Evolutionary conservation across 2,329 filamentous ascomycete genomes (phyloP), one percentile per base, ranked within the genome.

Genomic region (Arthrinium phaeospermum): DNA sequence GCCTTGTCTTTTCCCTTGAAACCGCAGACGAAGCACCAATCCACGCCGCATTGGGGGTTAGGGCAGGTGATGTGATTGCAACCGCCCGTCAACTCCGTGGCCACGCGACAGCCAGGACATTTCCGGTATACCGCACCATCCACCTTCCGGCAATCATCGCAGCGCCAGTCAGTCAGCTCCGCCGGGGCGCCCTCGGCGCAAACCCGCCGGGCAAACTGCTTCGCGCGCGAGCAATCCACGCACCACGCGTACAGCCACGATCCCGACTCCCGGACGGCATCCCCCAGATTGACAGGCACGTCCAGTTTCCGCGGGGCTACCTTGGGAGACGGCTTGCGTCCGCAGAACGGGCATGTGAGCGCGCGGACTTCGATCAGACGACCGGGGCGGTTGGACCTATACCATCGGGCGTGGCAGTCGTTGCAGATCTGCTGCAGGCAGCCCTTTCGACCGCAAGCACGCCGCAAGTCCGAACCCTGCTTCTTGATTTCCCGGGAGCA

Each of bases 301-400:
- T 82, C 81, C 70, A 85, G 81, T 0, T 80, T 79, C 27, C 75
- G 74, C 0, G 81, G 77, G 1, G 86, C 74, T 1, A 80, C 82
- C 70, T 79, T 79, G 5, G 82, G 76, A 1, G 81, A 79, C 0
- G 86, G 86, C 61, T 76, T 79, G 0, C 86, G 82, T 34, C 86
- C 81, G 72, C 86, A 89, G 78, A 88, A 88, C 0, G 86, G 86
- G 72, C 86, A 88, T 2, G 76, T 80, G 5, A 89, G 82, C 0
- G 87, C 85, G 0, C 86, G 84, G 0, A 84, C 76, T 73, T 88
- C 87, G 76, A 88, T 82, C 16, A 87, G 79, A 0, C 76, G 76
- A 0, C 86, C 86, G 0, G 80, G 77, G 0, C 61, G 69, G 75
- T 88, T 88, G 72, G 85, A 77, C 0, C 85, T 84, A 72, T 88